These are phyloP conservation scores for Fusarium aywerte DNA, from an alignment of 2,329 filamentous ascomycete genomes.

Conservation along the genomic window DNA sequence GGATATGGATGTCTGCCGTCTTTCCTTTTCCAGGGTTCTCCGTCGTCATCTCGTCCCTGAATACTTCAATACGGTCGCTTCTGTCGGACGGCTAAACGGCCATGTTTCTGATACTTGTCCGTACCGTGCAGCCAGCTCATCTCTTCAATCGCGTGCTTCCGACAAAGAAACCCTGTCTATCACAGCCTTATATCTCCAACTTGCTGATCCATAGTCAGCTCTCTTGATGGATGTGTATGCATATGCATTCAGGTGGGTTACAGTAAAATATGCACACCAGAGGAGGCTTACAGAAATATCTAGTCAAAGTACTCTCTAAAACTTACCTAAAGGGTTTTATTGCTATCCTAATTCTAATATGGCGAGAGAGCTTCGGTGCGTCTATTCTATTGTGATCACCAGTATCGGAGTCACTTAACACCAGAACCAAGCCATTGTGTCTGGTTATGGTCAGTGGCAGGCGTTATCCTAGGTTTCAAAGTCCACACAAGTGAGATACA, in stretches of 20 bases:
- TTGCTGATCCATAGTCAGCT: neutral
- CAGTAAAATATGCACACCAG: no score
- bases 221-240: neutral
- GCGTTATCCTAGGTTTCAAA: constrained; percentile 17
- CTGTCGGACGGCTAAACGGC: neutral
- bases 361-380: no score
- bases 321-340: no score
- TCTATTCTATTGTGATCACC: no score
- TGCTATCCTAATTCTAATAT: no score
- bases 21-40: constrained; percentile 25
- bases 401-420: neutral
- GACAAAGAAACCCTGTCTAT: neutral
- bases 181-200: constrained; percentile 35
- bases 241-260: neutral
- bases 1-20: constrained; percentile 7
- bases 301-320: no score
- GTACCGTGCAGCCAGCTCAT: neutral
- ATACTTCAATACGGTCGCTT: constrained; percentile 6
- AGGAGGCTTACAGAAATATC: no score
- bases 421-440: no score
- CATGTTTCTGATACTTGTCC: constrained; percentile 1
- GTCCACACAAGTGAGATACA: constrained; percentile 18
- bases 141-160: neutral
- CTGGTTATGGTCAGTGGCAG: neutral
- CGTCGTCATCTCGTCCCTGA: constrained; percentile 1